Evolutionary conservation across 768 basidiomycete species (phyloP), one percentile per base, ranked within the genome.

Genomic region (Naganishia randhawae): DNA sequence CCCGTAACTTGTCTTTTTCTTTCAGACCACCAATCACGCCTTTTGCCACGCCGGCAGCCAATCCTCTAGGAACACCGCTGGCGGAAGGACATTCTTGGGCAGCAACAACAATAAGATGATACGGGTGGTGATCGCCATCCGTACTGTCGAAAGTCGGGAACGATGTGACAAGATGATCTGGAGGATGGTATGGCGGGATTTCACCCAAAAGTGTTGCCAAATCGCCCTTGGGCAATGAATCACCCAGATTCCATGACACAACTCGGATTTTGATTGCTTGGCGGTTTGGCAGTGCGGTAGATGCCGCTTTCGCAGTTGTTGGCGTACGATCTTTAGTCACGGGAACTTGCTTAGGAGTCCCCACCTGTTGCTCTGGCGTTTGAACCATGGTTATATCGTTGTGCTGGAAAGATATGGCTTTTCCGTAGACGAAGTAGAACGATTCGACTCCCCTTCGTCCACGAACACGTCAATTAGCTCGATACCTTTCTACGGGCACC

Each of bases 161-260:
- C 16, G 32, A 41, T 1, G 53, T 41, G 45, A 54, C 45, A 22
- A 63, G 67, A 33, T 61, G 39, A 68, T 39, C 55, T 48, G n/a
- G 77, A 73, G n/a, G 74, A 50, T n/a, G 66, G 66, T 78, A 80
- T 13, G 69, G 54, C 2, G 77, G 77, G 10, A 78, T 67, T 7
- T 74, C 57, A 11, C 78, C 78, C 31, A 77, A 70, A 0, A 80
- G 68, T 8, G 74, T 74, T 4, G 71, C 67, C 3, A 80, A 64
- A 54, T 80, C 78, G 16, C 78, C 78, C 70, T 80, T 80, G 17
- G 78, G 78, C 51, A 79, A 54, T 13, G 77, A 73, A 71, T 80
- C 78, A 6, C 77, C 78, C 74, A 80, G 75, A 55, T 80, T 80
- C 78, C 78, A 80, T 51, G 76, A 77, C 27, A 74, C 71, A 50